Conservation (phyloP, 2,329 filamentous ascomycete species). For the Phaeosphaeriaceae sp. region DNA sequence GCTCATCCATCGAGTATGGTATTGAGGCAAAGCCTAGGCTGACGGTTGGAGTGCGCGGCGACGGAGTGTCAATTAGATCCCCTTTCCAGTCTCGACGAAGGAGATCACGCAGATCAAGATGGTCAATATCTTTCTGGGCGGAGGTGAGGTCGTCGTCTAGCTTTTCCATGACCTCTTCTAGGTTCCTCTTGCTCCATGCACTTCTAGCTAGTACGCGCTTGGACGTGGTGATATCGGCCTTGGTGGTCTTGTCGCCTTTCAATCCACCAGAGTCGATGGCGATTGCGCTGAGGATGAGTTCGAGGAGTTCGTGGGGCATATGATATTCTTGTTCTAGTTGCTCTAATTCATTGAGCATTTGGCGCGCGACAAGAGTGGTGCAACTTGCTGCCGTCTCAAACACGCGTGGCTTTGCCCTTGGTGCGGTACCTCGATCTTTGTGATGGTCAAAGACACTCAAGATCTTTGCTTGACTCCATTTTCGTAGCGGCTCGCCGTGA, state of each 20-base stretch:
- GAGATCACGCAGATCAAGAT: slow-evolving; percentile 53
- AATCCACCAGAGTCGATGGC: slow-evolving; percentile 56
- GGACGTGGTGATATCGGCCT: slow-evolving; percentile 49
- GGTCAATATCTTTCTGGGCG: slow-evolving; percentile 53
- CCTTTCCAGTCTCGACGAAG: slow-evolving; percentile 58
- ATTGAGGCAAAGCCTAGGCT: slow-evolving; percentile 56
- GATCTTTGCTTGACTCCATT: slow-evolving; percentile 54
- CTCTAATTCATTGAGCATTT: slow-evolving; percentile 57
- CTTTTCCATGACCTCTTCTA: slow-evolving; percentile 52
- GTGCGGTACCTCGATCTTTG: slow-evolving; percentile 51
- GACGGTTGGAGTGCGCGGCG: slow-evolving; percentile 54
- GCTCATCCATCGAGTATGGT: slow-evolving; percentile 55
- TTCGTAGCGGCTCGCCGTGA: slow-evolving; percentile 51
- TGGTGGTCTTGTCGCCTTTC: slow-evolving; percentile 42
- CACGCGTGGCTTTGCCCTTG: slow-evolving; percentile 52
- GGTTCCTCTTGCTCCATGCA: slow-evolving; percentile 49
- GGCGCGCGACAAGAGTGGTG: slow-evolving; percentile 54
- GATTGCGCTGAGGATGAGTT: slow-evolving; percentile 55
- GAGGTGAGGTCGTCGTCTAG: slow-evolving; percentile 49
- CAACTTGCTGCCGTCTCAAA: slow-evolving; percentile 55
- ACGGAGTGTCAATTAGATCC: slow-evolving; percentile 55
- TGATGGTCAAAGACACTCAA: slow-evolving; percentile 57
- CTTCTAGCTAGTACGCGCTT: slow-evolving; percentile 51
- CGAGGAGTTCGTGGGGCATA: slow-evolving; percentile 57
- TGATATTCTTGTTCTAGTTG: slow-evolving; percentile 54